These are phyloP conservation scores for Insectozyma bohioensis DNA, from an alignment of 1,139 yeast genomes.

Conservation along the genomic window DNA sequence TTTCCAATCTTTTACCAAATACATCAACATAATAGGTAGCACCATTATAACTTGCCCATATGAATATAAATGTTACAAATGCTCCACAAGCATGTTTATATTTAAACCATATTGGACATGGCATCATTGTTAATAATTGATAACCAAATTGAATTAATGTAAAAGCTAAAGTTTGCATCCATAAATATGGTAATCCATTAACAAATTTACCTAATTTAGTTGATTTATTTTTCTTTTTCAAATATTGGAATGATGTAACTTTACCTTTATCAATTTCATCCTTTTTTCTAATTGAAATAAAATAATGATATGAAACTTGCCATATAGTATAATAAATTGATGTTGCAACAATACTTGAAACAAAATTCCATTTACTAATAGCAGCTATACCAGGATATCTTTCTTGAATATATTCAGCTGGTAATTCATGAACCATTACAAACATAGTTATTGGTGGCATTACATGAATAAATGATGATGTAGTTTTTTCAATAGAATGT, in stretches of 20 bases:
- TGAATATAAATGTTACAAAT: slow-evolving; percentile 69
- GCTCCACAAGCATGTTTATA: slow-evolving; percentile 65
- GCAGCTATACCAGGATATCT: slow-evolving; percentile 82
- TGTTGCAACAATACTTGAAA: slow-evolving; percentile 74
- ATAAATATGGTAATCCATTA: slow-evolving; percentile 75
- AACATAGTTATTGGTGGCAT: slow-evolving; percentile 89
- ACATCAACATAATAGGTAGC: slow-evolving; percentile 92
- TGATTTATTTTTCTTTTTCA: slow-evolving; percentile 69
- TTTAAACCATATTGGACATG: slow-evolving; percentile 84
- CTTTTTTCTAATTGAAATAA: slow-evolving; percentile 77
- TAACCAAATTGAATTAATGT: slow-evolving; percentile 84
- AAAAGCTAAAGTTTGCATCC: slow-evolving; percentile 82
- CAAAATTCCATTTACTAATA: slow-evolving; percentile 66
- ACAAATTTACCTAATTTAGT: slow-evolving; percentile 74
- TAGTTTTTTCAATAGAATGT: slow-evolving; percentile 91
- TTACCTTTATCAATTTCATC: slow-evolving; percentile 84
- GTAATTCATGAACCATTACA: slow-evolving; percentile 81
- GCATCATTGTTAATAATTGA: slow-evolving; percentile 83
- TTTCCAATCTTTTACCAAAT: slow-evolving; percentile 84
- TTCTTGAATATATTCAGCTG: slow-evolving; percentile 47
- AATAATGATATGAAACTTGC: slow-evolving; percentile 89
- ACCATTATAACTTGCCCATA: slow-evolving; percentile 85
- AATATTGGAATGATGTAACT: slow-evolving; percentile 83
- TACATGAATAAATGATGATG: slow-evolving; percentile 86
- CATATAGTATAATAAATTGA: slow-evolving; percentile 85